A percentile compares a stretch with the other conserved stretches of the same genome.
Evolutionary conservation across 2,329 filamentous ascomycete species (phyloP).

Genomic region (Mycogone perniciosa): DNA sequence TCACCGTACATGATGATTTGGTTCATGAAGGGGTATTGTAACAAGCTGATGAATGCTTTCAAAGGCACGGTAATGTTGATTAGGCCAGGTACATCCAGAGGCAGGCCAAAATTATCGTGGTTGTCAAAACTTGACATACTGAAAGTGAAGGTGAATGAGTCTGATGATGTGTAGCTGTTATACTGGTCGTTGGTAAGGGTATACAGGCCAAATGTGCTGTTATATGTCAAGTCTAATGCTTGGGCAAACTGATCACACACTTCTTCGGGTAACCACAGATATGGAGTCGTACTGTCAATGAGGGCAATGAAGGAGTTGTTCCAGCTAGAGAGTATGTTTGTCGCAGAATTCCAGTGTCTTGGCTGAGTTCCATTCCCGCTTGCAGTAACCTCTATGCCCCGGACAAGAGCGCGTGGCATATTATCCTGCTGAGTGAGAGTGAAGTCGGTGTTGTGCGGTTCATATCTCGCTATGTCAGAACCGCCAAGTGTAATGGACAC

Average conservation of each 20-base stretch:
- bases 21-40: conserved; percentile 45
- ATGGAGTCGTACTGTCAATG: conserved; percentile 59
- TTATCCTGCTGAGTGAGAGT: conserved; percentile 47
- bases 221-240: conserved; percentile 58
- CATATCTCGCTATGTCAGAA: conserved; percentile 58
- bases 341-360: conserved; percentile 34
- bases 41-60: conserved; percentile 42
- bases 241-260: conserved; percentile 60
- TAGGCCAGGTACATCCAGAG: conserved; percentile 43
- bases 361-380: conserved; percentile 21
- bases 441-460: conserved; percentile 55
- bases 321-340: conserved; percentile 36
- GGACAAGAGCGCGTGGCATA: conserved; percentile 52
- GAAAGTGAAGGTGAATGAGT: conserved; percentile 50
- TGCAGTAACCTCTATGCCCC: conserved; percentile 45
- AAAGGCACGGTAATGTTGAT: conserved; percentile 51
- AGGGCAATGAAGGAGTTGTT: conserved; percentile 44
- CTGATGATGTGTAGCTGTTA: conserved; percentile 35
- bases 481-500: conserved; percentile 63
- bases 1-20: conserved; percentile 38
- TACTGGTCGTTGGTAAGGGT: conserved; percentile 54
- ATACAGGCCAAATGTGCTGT: conserved; percentile 58
- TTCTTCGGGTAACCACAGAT: conserved; percentile 53
- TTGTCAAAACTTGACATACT: conserved; percentile 50
- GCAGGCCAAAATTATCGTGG: conserved; percentile 44